Conservation (phyloP, 306 rosid genomes). For the Begonia loranthoides region DNA sequence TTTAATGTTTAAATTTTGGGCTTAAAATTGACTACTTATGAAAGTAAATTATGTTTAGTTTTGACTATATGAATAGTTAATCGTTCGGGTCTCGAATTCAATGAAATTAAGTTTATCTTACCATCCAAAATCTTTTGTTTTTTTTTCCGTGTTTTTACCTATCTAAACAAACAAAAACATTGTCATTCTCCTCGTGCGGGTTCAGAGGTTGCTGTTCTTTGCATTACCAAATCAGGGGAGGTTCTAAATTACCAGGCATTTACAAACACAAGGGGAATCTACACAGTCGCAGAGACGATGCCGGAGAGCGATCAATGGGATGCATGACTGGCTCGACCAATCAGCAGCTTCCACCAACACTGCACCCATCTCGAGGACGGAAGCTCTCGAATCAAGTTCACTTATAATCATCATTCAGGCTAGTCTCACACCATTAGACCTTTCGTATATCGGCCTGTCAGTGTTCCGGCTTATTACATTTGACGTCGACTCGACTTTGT, state of each 20-base stretch:
- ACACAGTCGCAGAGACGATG: conserved; percentile 93
- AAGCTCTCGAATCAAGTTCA: conserved; percentile 69
- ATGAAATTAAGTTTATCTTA: no score
- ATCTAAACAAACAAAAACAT: neutral
- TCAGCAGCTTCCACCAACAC: conserved; percentile 76
- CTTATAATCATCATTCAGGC: conserved; percentile 70
- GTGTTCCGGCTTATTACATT: conserved; percentile 58
- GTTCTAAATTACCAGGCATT: conserved; percentile 91
- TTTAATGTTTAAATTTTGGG: no score
- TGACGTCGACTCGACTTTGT: conserved; percentile 24
- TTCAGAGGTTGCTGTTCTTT: conserved; percentile 92
- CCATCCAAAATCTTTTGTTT: no score
- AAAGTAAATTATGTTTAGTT: no score
- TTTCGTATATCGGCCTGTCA: conserved; percentile 52
- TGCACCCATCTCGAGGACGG: conserved; percentile 60
- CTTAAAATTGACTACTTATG: no score
- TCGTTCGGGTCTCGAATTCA: no score
- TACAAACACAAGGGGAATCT: conserved; percentile 60
- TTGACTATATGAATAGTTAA: no score
- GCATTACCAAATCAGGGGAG: conserved; percentile 85
- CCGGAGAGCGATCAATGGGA: conserved; percentile 95
- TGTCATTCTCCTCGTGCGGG: conserved; percentile 27
- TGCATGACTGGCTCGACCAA: conserved; percentile 88
- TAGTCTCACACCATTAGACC: conserved; percentile 60
- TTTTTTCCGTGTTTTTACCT: no score